Conservation (phyloP, 148 eudicot genomes). For the Chenopodium suecicum region DNA sequence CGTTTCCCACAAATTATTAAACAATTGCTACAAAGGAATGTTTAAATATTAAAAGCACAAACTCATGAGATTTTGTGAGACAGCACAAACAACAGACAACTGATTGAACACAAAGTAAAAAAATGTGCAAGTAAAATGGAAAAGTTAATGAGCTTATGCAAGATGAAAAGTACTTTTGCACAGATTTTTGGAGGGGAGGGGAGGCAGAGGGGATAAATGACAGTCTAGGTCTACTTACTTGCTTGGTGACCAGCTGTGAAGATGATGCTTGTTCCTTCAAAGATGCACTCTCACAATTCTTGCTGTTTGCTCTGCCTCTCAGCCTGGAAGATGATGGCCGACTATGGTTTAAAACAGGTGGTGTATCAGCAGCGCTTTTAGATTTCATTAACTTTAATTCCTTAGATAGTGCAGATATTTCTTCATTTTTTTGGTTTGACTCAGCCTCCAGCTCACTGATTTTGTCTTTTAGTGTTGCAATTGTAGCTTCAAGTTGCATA, state of each 20-base stretch:
- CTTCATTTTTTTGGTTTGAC: slow-evolving; percentile 5
- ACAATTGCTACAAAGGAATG: neutral
- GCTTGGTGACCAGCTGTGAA: neutral
- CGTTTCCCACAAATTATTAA: neutral
- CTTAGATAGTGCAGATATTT: slow-evolving; percentile 13
- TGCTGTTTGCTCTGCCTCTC: neutral
- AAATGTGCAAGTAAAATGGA: neutral
- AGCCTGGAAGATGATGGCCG: slow-evolving; percentile 14
- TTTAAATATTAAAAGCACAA: neutral
- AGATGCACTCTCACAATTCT: neutral
- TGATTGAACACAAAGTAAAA: neutral
- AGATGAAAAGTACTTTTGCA: neutral
- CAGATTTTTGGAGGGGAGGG: neutral
- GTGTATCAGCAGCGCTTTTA: slow-evolving; percentile 14
- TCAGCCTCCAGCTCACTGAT: slow-evolving; percentile 10
- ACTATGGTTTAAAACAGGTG: slow-evolving; percentile 16
- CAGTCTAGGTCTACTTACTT: slow-evolving; percentile 23
- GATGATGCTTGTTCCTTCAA: slow-evolving; percentile 7
- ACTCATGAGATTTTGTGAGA: neutral
- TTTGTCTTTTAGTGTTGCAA: slow-evolving; percentile 5
- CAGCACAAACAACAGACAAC: neutral
- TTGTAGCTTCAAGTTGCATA: slow-evolving; percentile 10
- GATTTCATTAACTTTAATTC: slow-evolving; percentile 16
- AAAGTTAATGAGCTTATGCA: neutral
- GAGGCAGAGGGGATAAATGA: neutral